phyloP scores from a whole-genome alignment of 75 land plant species.

The Sequoia sempervirens region DNA sequence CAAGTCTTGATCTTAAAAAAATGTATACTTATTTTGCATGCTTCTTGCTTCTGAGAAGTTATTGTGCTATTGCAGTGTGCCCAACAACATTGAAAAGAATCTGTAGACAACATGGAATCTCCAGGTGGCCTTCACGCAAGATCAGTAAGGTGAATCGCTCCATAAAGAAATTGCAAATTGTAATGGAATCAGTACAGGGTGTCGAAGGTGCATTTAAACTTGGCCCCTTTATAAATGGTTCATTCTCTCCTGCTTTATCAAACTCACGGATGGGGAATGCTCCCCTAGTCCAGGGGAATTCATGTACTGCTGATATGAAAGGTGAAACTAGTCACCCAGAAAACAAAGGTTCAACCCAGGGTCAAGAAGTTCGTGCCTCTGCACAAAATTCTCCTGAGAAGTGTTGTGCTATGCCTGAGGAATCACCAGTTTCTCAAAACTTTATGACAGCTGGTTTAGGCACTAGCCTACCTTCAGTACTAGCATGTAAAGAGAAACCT shows the following conservation, averaged over 20 bases:
- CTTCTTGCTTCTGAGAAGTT: conserved; percentile 5
- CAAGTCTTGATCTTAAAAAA: not conserved
- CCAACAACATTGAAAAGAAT: conserved; percentile 55
- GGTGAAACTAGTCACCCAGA: not conserved
- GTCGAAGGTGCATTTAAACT: conserved; percentile 47
- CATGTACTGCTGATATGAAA: conserved; percentile 12
- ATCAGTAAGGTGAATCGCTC: conserved; percentile 52
- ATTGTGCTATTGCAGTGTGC: conserved; percentile 27
- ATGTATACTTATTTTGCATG: not conserved
- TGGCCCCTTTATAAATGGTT: conserved; percentile 29
- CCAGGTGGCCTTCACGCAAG: conserved; percentile 65
- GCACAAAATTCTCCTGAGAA: not conserved
- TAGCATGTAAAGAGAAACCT: not conserved
- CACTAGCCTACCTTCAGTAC: not conserved
- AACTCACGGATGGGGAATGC: not conserved
- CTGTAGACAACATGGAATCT: conserved; percentile 63
- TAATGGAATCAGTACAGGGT: conserved; percentile 94
- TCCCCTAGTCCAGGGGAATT: not conserved
- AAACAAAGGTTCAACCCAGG: not conserved
- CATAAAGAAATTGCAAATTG: conserved; percentile 59
- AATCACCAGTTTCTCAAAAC: conserved; percentile 2
- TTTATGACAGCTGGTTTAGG: not conserved
- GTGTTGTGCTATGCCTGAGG: not conserved
- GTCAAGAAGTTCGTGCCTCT: not conserved
- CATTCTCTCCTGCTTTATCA: conserved; percentile 28